Evolutionary conservation across 1,284 basidiomycete species (phyloP).

Genomic region (Microbotryomycetes sp.): DNA sequence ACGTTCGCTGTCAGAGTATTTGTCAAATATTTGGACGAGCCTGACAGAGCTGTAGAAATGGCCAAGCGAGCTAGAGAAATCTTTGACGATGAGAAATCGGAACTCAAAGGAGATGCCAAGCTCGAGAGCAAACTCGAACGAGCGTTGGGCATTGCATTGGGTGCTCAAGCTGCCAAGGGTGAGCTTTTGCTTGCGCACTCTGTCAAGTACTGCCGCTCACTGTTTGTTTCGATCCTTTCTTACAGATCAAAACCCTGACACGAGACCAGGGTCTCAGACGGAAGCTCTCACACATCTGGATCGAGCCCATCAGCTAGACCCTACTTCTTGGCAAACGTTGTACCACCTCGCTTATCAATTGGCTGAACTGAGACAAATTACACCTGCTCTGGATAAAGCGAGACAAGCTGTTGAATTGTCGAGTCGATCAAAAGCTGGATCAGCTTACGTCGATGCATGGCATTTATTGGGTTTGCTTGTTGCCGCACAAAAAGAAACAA

Average conservation of each 20-base stretch:
- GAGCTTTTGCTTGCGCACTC: constrained; percentile 10
- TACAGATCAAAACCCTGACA: constrained; percentile 60
- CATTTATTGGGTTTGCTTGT: constrained; percentile 81
- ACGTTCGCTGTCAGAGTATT: constrained; percentile 69
- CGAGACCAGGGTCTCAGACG: constrained; percentile 55
- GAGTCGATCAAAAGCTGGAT: constrained; percentile 51
- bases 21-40: constrained; percentile 45
- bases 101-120: constrained; percentile 49
- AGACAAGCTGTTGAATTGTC: constrained; percentile 50
- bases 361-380: constrained; percentile 62
- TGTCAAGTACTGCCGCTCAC: constrained; percentile 4
- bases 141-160: constrained; percentile 61
- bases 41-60: constrained; percentile 39
- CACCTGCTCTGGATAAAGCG: constrained; percentile 61
- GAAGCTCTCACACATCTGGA: constrained; percentile 57
- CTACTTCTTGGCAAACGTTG: constrained; percentile 56
- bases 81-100: constrained; percentile 51
- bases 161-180: constrained; percentile 58
- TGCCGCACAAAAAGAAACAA: constrained; percentile 73
- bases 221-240: background rate
- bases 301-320: constrained; percentile 52
- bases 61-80: constrained; percentile 52
- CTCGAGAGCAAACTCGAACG: constrained; percentile 53
- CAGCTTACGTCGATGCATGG: constrained; percentile 62
- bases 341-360: constrained; percentile 76